Base-by-base conservation (phyloP, 108 stramenopile genomes). In the Chaetoceros tenuissimus region DNA sequence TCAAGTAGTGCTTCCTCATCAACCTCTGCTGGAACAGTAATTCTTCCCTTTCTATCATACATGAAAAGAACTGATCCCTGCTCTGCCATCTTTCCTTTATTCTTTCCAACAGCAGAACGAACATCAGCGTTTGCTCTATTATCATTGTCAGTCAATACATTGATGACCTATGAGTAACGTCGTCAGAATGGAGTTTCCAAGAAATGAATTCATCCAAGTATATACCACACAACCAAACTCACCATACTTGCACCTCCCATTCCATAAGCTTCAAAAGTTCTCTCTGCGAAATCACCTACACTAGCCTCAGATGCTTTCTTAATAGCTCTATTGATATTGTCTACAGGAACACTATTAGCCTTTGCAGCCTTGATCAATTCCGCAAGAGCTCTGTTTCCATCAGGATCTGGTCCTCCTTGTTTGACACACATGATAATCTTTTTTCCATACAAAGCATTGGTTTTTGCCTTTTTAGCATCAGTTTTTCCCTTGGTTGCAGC, bases 341-440 rank as follows among this genome's bases (percentile, higher is more conserved):
- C 89, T n/a, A 80, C 67, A n/a, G 85, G 89, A 27, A 89, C 88
- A 57, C 57, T 84, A 58, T 80, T 75, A 28, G 80, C 69, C 69
- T 92, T 92, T 8, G 94, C 94, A 40, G 74, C 76, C 59, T 82
- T 83, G 43, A 95, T 90, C 40, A 95, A 57, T 29, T 84, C 80
- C 1, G 59, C 80, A 30, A 95, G 64, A 23, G 64, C 57, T 8
- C 79, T 64, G 61, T 95, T 95, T 8, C 80, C 82, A 1, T 78
- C 75, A 7, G 88, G 85, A 70, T 88, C 85, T 1, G 77, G 57
- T 3, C 94, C 94, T 31, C 94, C 94, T 53, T 77, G 72, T 64
- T 85, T 87, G 50, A 94, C 87, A 17, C 90, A 90, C 88, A 92
- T 87, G 51, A 88, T 88, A 51, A 95, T 86, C 52, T 80, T 85